Evolutionary conservation across 2,329 filamentous ascomycete genomes (phyloP).

Genomic region (Pleurostoma richardsiae): DNA sequence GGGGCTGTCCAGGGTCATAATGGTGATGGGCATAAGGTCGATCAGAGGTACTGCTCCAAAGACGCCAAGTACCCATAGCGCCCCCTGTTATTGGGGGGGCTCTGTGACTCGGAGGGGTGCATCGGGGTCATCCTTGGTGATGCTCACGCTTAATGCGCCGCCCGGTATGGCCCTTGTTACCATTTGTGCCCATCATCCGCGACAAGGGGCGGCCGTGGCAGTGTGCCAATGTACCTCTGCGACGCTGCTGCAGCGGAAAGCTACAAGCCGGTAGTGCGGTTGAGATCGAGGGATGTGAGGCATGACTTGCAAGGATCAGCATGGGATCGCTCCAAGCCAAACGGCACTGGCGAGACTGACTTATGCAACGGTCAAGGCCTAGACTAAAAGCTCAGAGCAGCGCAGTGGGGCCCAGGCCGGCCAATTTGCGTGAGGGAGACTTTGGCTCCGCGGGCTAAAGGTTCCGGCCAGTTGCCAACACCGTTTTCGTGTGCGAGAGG

Average conservation of each 20-base stretch:
- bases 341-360: not conserved
- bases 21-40: slow-evolving; percentile 18
- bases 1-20: slow-evolving; percentile 34
- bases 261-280: too few species aligned
- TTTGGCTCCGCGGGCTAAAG: too few species aligned
- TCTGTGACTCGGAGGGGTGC: slow-evolving; percentile 28
- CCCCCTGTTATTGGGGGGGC: slow-evolving; percentile 32
- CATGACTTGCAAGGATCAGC: slow-evolving; percentile 8
- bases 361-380: too few species aligned
- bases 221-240: not conserved
- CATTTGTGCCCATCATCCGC: slow-evolving; percentile 11
- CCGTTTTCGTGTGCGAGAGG: too few species aligned
- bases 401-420: too few species aligned
- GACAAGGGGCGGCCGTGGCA: slow-evolving; percentile 7
- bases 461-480: too few species aligned
- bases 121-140: slow-evolving; percentile 24
- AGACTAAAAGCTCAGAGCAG: too few species aligned
- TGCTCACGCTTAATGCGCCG: slow-evolving; percentile 14
- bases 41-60: slow-evolving; percentile 16
- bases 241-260: slow-evolving; percentile 1
- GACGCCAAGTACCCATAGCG: slow-evolving; percentile 29
- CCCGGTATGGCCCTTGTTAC: slow-evolving; percentile 9
- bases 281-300: slow-evolving; percentile 1
- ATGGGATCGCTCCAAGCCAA: slow-evolving; percentile 3
- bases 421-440: too few species aligned